Base-by-base conservation (phyloP, 441 rosid genomes). In the Populus hybrid region DNA sequence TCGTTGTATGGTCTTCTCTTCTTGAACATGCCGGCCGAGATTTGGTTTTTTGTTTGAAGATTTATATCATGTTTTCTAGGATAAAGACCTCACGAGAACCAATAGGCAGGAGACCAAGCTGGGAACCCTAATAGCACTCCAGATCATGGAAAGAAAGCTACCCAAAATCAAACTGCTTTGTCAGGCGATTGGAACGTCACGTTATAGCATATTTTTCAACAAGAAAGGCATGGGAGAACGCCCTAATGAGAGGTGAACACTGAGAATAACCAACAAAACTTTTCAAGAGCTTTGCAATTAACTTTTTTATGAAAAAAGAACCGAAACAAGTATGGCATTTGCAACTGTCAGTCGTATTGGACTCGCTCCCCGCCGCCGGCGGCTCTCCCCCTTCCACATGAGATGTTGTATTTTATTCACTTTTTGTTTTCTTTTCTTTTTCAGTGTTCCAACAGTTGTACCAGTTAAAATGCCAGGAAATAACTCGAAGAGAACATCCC, bases 381-480 rank as follows among this genome's bases (percentile, higher is more conserved):
- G 29, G 29, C 33, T 12, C 72, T 74, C 77, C 69, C 35, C 45
- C 75, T 78, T 72, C 77, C 61, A 73, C 76, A 71, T 23, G 33
- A 24, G 69, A 29, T 70, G 64, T 66, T 40, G 31, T 29, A 3
- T 29, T 29, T 81, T 81, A 45, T 82, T 80, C 23, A 61, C 40
- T 53, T 31, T 56, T 75, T 50, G 4, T 29, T 29, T 29, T 45
- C 74, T 33, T 64, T 69, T 20, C 76, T 3, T 7, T 69, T 65
- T 40, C 71, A 71, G 23, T 65, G 74, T 78, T 68, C 86, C 82
- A 84, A 81, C 81, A 80, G 89, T 82, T 71, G 87, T 68, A 80
- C 79, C 86, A 85, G 87, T 77, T 75, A 83, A 88, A 85, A 88
- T 79, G 90, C 89, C 89, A 68, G 83, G 20, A 83, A 83, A 84